Evolutionary conservation across 31 red algal species (phyloP).

Genomic region (Bonnemaisonia californica): DNA sequence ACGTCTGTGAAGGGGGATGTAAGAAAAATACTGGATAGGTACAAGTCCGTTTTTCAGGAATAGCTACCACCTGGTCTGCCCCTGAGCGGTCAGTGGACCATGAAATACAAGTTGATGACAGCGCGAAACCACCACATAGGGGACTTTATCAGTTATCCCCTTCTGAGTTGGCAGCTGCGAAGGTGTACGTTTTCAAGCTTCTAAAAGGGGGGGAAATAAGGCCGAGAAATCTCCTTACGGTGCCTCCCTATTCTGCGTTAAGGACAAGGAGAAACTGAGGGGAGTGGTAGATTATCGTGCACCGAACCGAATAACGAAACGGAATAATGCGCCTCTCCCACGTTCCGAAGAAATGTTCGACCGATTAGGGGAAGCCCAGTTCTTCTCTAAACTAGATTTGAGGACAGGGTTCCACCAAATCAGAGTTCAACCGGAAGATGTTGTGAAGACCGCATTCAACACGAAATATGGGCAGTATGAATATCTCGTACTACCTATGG

Average conservation of each 20-base stretch:
- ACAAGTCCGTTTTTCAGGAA: slow-evolving; percentile 8
- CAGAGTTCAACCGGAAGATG: neutral
- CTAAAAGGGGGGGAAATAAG: neutral
- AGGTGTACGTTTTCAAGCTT: neutral
- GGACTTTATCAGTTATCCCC: slow-evolving; percentile 7
- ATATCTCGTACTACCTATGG: neutral
- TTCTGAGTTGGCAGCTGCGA: neutral
- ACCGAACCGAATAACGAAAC: neutral
- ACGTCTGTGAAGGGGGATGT: too few relatives aligned
- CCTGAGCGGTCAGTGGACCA: slow-evolving; percentile 2
- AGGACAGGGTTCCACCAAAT: neutral
- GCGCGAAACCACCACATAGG: neutral
- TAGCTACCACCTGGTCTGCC: slow-evolving; percentile 9
- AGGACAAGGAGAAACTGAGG: neutral
- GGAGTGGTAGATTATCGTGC: neutral
- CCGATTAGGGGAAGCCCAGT: neutral
- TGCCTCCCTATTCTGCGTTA: neutral
- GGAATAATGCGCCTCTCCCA: neutral
- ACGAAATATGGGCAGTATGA: neutral
- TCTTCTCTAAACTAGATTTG: neutral
- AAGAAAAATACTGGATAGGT: too few relatives aligned
- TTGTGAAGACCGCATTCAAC: neutral
- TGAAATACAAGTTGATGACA: slow-evolving; percentile 1
- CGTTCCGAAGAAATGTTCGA: neutral
- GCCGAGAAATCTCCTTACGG: neutral